Percentiles rank a stretch among this genome's conserved stretches.
Evolutionary conservation across 2,329 filamentous ascomycete species (phyloP).

Genomic region (Pseudocercospora musae): DNA sequence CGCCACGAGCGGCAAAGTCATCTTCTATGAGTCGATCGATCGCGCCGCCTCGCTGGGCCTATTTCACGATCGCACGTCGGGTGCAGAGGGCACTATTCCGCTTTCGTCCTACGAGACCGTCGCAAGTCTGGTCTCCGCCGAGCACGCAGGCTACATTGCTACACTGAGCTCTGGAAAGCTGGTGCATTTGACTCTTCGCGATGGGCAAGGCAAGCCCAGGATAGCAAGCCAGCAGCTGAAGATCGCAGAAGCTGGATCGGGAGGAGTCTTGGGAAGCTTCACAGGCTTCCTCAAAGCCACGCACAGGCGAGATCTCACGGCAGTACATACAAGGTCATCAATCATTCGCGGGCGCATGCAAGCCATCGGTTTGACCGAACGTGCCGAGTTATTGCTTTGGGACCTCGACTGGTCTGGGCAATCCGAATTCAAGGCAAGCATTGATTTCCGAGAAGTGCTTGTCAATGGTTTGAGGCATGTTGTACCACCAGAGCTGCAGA

Average conservation of each 20-base stretch:
- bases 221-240: conserved; percentile 76
- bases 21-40: conserved; percentile 94
- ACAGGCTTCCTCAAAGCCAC: conserved; percentile 70
- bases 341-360: conserved; percentile 78
- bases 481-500: conserved; percentile 46
- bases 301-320: conserved; percentile 70
- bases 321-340: conserved; percentile 70
- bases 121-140: conserved; percentile 74
- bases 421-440: conserved; percentile 68
- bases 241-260: conserved; percentile 53
- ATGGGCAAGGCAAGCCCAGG: conserved; percentile 79
- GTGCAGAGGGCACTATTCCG: conserved; percentile 72
- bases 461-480: conserved; percentile 58
- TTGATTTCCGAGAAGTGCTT: conserved; percentile 66
- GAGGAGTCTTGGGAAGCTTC: conserved; percentile 77
- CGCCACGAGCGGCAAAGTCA: conserved; percentile 76
- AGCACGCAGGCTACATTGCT: conserved; percentile 82
- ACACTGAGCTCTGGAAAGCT: conserved; percentile 81
- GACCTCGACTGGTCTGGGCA: conserved; percentile 84
- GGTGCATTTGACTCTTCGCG: conserved; percentile 80
- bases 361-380: conserved; percentile 72
- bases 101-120: conserved; percentile 72
- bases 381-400: conserved; percentile 80
- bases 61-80: conserved; percentile 75
- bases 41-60: conserved; percentile 80